Percentiles rank a stretch among this genome's conserved stretches.
phyloP scores from a whole-genome alignment of 345 rosid genomes.

The Citrus reticulata region DNA sequence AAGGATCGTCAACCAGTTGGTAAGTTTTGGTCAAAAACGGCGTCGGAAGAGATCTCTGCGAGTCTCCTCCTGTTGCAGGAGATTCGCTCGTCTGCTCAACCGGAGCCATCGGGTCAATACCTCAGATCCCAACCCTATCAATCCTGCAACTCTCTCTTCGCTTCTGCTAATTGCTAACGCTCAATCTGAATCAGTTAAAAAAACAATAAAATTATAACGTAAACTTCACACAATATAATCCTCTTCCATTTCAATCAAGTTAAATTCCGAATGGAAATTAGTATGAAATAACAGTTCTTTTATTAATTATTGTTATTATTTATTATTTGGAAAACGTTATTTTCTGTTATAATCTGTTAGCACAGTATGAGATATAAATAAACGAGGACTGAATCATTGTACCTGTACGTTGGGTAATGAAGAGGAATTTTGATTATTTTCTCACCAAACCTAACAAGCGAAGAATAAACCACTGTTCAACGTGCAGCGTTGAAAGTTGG shows the following conservation, averaged over 20 bases:
- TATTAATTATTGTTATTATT: not conserved
- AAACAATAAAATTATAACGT: not conserved
- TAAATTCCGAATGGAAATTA: not conserved
- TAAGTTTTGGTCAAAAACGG: slow-evolving; percentile 87
- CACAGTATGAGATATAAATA: not conserved
- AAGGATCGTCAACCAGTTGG: slow-evolving; percentile 79
- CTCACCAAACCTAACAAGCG: slow-evolving; percentile 18
- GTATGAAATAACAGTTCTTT: not conserved
- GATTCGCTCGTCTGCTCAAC: slow-evolving; percentile 68
- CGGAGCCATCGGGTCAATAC: slow-evolving; percentile 42
- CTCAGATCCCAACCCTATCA: slow-evolving; percentile 31
- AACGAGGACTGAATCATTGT: not conserved
- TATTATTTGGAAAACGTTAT: not conserved
- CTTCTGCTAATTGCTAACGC: slow-evolving; percentile 3
- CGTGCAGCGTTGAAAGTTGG: not conserved
- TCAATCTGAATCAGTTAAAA: slow-evolving; percentile 5
- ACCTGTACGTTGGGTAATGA: not conserved
- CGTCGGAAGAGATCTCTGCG: slow-evolving; percentile 81
- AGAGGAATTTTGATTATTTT: not conserved
- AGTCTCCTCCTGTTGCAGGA: slow-evolving; percentile 45
- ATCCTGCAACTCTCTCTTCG: not conserved
- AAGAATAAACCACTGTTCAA: not conserved
- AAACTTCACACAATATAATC: not conserved
- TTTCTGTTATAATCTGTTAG: not conserved
- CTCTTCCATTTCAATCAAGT: not conserved